Percentiles rank a stretch among this genome's conserved stretches.
phyloP scores from a whole-genome alignment of 768 basidiomycete species.

The Suillus variegatus region DNA sequence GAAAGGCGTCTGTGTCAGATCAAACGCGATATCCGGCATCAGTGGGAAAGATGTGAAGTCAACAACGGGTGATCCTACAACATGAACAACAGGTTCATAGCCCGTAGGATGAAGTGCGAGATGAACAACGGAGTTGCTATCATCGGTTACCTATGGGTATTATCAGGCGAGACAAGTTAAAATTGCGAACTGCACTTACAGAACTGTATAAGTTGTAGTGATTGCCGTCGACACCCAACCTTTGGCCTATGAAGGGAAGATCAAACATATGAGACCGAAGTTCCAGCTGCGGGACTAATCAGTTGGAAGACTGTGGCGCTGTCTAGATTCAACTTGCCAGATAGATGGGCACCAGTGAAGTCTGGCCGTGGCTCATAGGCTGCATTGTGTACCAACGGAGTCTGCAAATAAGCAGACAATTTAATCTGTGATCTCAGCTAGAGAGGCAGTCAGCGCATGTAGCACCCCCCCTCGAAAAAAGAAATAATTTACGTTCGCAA shows the following conservation, averaged over 20 bases:
- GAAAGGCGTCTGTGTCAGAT: neutral
- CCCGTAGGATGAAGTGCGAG: neutral
- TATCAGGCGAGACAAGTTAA: neutral
- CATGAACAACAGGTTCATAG: neutral
- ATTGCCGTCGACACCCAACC: neutral
- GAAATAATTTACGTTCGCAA: neutral
- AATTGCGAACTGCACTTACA: neutral
- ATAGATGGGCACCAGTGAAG: too few relatives aligned
- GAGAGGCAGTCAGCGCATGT: neutral
- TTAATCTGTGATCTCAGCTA: neutral
- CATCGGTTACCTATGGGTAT: neutral
- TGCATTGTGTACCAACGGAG: neutral
- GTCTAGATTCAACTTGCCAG: too few relatives aligned
- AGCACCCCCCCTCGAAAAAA: neutral
- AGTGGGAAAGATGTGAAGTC: neutral
- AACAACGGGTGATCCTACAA: too few relatives aligned
- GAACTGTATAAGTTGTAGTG: neutral
- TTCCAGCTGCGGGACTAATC: neutral
- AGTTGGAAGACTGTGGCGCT: neutral
- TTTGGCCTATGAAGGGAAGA: neutral
- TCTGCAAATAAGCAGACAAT: neutral
- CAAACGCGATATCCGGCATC: neutral
- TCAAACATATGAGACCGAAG: neutral
- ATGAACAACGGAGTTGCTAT: neutral
- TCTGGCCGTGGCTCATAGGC: too few relatives aligned